A percentile compares a stretch with the other conserved stretches of the same genome.
Evolutionary conservation across 1,139 yeast genomes (phyloP).

Genomic region (Eremothecium gossypii): DNA sequence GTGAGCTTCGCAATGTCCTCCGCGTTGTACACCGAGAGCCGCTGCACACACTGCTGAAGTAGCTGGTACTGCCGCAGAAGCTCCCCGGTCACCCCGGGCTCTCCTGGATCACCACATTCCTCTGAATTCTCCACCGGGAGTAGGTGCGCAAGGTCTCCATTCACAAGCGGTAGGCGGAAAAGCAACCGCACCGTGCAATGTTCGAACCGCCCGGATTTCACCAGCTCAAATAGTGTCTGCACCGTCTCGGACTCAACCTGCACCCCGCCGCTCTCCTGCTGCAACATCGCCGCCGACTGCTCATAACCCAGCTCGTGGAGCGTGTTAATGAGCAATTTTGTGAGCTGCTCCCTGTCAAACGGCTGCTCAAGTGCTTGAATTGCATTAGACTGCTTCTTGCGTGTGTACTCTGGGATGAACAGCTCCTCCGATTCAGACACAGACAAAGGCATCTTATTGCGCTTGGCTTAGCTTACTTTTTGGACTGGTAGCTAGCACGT

Average conservation of each 20-base stretch:
- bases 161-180: constrained; percentile 19
- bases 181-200: constrained; percentile 16
- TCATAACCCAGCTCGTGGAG: constrained; percentile 41
- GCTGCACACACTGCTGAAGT: constrained; percentile 11
- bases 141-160: constrained; percentile 32
- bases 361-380: constrained; percentile 4
- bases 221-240: constrained; percentile 32
- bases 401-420: constrained; percentile 6
- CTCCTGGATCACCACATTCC: neutral
- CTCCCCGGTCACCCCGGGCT: neutral
- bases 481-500: no score
- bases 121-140: neutral
- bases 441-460: neutral
- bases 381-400: constrained; percentile 5
- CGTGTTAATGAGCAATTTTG: constrained; percentile 42
- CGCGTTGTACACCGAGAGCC: constrained; percentile 6
- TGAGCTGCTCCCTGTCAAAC: constrained; percentile 34
- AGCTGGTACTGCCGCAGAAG: constrained; percentile 8
- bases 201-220: constrained; percentile 38
- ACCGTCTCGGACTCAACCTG: constrained; percentile 37
- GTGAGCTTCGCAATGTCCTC: constrained; percentile 12
- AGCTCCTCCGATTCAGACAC: constrained; percentile 4
- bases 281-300: constrained; percentile 33
- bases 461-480: no score
- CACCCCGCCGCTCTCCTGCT: constrained; percentile 34